These are phyloP conservation scores for Xerocomellus amylosporus DNA, from an alignment of 768 basidiomycete species.

Conservation along the genomic window DNA sequence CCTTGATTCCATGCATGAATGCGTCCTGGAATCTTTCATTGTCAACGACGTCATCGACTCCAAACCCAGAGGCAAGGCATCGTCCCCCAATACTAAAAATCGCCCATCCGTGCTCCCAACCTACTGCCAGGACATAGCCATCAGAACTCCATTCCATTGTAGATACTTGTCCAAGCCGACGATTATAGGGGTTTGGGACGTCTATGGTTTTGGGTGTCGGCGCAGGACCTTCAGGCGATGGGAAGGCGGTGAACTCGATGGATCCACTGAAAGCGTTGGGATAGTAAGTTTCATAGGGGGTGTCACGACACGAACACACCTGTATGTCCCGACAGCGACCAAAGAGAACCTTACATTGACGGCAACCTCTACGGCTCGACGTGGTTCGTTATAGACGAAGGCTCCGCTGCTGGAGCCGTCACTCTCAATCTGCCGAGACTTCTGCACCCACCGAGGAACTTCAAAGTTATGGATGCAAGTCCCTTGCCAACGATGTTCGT, in stretches of 20 bases:
- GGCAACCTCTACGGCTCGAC: conserved; percentile 60
- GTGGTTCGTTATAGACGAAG: conserved; percentile 58
- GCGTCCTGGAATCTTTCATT: conserved; percentile 66
- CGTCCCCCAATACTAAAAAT: conserved; percentile 88
- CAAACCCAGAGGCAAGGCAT: conserved; percentile 77
- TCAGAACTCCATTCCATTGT: conserved; percentile 92
- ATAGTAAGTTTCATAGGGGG: background rate
- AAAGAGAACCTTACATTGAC: conserved; percentile 81
- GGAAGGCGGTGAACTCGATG: conserved; percentile 67
- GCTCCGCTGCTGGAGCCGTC: conserved; percentile 34
- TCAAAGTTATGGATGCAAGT: conserved; percentile 77
- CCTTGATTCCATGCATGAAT: conserved; percentile 79
- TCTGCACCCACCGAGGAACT: conserved; percentile 76
- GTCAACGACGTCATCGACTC: conserved; percentile 60
- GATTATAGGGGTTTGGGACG: conserved; percentile 59
- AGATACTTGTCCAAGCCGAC: conserved; percentile 58
- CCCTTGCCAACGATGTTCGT: conserved; percentile 56
- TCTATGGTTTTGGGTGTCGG: conserved; percentile 61
- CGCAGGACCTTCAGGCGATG: conserved; percentile 53
- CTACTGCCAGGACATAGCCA: conserved; percentile 91
- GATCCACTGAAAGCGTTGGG: conserved; percentile 46
- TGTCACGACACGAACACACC: conserved; percentile 38
- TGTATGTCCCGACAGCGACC: conserved; percentile 72
- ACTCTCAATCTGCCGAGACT: conserved; percentile 58
- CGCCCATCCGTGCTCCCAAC: conserved; percentile 88